Percentiles rank a stretch among this genome's conserved stretches.
Conservation (phyloP, 192 early-diverging fungal species). For the Coemansia sp. region DNA sequence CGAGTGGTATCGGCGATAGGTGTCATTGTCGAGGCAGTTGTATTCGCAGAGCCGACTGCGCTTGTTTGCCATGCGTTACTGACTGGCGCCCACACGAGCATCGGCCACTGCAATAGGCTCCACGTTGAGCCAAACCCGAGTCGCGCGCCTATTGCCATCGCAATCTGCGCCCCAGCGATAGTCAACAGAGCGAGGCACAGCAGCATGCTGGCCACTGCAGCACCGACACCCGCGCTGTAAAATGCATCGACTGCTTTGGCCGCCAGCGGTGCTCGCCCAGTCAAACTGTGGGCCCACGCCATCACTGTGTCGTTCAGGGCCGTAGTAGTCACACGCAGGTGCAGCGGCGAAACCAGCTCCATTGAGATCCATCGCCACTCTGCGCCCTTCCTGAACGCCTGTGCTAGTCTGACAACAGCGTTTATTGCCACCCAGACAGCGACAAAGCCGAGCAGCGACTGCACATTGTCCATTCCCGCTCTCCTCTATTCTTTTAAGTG, state of each 20-base stretch:
- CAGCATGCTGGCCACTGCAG: conserved; percentile 22
- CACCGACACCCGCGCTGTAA: conserved; percentile 16
- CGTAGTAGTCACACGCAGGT: conserved; percentile 28
- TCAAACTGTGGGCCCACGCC: background rate
- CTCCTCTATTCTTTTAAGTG: background rate
- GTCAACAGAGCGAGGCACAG: conserved; percentile 15
- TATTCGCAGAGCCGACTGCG: background rate
- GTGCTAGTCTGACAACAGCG: conserved; percentile 1
- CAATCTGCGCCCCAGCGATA: conserved; percentile 30
- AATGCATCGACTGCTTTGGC: conserved; percentile 12
- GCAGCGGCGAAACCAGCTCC: conserved; percentile 42
- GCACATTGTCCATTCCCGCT: conserved; percentile 18
- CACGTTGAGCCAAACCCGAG: background rate
- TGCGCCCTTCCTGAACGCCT: background rate
- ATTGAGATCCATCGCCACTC: background rate
- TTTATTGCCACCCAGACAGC: conserved; percentile 22
- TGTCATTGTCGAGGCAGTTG: background rate
- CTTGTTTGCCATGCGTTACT: background rate
- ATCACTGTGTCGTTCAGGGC: conserved; percentile 11
- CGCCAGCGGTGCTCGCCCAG: background rate
- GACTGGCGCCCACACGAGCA: background rate
- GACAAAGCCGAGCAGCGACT: conserved; percentile 12
- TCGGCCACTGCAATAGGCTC: conserved; percentile 1
- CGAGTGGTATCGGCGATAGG: background rate
- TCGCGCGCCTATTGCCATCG: conserved; percentile 3